phyloP scores from a whole-genome alignment of 2,329 filamentous ascomycete species.

The Colletotrichum sp. region DNA sequence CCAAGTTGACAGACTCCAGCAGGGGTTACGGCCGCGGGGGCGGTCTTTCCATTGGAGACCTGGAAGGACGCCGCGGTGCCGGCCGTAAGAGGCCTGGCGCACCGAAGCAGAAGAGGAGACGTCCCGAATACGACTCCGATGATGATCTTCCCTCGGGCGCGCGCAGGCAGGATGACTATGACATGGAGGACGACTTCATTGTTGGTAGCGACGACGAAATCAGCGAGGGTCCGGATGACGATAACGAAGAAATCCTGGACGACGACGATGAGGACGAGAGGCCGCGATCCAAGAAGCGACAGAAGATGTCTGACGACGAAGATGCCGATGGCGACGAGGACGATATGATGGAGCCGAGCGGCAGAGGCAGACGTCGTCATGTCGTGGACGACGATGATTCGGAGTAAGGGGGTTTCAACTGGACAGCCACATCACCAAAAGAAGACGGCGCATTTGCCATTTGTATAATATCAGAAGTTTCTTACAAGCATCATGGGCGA shows the following conservation, averaged over 20 bases:
- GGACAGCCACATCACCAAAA: not conserved
- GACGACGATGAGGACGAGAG: constrained; percentile 54
- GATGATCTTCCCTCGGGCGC: constrained; percentile 70
- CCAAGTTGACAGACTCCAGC: constrained; percentile 61
- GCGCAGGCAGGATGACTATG: constrained; percentile 74
- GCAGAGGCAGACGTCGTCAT: constrained; percentile 57
- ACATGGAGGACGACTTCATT: constrained; percentile 80
- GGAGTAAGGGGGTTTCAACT: constrained; percentile 29
- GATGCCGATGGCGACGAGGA: constrained; percentile 57
- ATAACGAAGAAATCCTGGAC: constrained; percentile 63
- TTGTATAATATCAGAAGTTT: constrained; percentile 12
- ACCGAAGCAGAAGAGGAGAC: constrained; percentile 56
- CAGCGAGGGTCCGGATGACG: constrained; percentile 63
- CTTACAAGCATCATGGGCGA: not conserved
- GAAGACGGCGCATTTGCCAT: not conserved
- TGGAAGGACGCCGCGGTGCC: constrained; percentile 66
- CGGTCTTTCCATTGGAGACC: constrained; percentile 70
- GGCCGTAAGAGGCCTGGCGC: constrained; percentile 59
- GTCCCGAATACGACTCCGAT: constrained; percentile 77
- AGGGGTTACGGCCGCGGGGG: constrained; percentile 54
- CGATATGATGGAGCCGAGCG: constrained; percentile 40
- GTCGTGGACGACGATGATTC: constrained; percentile 68
- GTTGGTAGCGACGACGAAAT: constrained; percentile 74
- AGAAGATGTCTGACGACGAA: constrained; percentile 52
- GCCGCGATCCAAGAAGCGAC: constrained; percentile 53